Conservation (phyloP, 2,329 filamentous ascomycete species). For the Cladosporium sp. region DNA sequence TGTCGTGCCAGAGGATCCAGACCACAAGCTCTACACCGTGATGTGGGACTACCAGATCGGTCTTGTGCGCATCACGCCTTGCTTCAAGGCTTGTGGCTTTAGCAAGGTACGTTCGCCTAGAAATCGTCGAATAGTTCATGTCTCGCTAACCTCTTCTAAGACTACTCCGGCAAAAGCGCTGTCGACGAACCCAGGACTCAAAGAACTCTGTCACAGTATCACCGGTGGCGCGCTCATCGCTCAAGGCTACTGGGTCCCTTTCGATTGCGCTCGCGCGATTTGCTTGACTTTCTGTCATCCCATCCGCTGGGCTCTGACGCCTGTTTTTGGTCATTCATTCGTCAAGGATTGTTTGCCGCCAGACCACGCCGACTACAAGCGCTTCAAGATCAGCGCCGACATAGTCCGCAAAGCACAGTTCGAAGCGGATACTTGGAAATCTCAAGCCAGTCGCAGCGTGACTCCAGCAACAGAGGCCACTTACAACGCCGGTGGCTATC, state of each 20-base stretch:
- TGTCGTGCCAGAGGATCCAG: constrained; percentile 56
- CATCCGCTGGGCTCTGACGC: constrained; percentile 80
- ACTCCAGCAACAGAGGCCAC: constrained; percentile 3
- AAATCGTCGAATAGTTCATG: neutral
- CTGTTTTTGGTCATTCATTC: constrained; percentile 82
- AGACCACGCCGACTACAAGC: constrained; percentile 51
- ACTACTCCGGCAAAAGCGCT: constrained; percentile 80
- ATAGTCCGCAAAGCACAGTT: constrained; percentile 33
- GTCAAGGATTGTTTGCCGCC: constrained; percentile 62
- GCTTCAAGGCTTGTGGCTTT: constrained; percentile 87
- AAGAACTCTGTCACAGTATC: constrained; percentile 88
- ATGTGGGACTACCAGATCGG: constrained; percentile 98
- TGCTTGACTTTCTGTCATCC: constrained; percentile 83
- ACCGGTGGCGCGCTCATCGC: constrained; percentile 85
- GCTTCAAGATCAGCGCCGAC: constrained; percentile 36
- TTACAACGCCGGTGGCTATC: neutral
- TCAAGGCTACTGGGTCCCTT: constrained; percentile 98
- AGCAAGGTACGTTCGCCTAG: constrained; percentile 60
- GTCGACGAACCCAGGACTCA: constrained; percentile 62
- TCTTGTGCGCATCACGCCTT: constrained; percentile 84
- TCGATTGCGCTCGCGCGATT: constrained; percentile 73
- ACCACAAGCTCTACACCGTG: constrained; percentile 49
- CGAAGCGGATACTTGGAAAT: constrained; percentile 35
- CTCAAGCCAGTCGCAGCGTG: constrained; percentile 14
- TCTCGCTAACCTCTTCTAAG: constrained; percentile 41